These are phyloP conservation scores for Alternaria postmessia DNA, from an alignment of 2,329 filamentous ascomycete genomes.

Conservation along the genomic window DNA sequence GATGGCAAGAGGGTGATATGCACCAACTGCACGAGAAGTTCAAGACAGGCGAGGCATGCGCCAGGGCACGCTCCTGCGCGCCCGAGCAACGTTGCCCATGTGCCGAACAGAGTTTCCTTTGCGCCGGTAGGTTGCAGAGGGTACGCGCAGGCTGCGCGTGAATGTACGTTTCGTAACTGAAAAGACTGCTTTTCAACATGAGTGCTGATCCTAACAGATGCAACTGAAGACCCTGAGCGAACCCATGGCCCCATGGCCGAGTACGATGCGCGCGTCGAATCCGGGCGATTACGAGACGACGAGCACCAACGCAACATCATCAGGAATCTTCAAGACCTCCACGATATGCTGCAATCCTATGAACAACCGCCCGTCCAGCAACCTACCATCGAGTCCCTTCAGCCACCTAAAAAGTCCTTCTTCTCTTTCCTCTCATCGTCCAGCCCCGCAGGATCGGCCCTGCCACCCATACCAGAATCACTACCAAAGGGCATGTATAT, in stretches of 20 bases:
- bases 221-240: conserved; percentile 18
- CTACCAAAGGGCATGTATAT: conserved; percentile 92
- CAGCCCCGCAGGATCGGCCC: conserved; percentile 49
- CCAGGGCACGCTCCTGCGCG: conserved; percentile 11
- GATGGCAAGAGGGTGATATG: conserved; percentile 35
- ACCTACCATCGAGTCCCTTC: conserved; percentile 76
- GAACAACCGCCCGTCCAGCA: conserved; percentile 75
- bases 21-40: conserved; percentile 33
- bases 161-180: conserved; percentile 25
- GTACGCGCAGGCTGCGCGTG: conserved; percentile 39
- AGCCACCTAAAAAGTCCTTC: conserved; percentile 62
- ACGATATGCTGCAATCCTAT: conserved; percentile 81
- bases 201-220: conserved; percentile 24
- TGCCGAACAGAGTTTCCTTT: conserved; percentile 12
- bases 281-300: conserved; percentile 81
- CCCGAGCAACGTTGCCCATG: conserved; percentile 10
- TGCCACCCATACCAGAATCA: conserved; percentile 68
- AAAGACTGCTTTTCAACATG: neutral
- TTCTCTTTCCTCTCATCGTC: conserved; percentile 68
- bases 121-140: conserved; percentile 29
- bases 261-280: conserved; percentile 82
- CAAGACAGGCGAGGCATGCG: conserved; percentile 17
- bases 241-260: conserved; percentile 77
- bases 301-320: conserved; percentile 92
- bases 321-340: conserved; percentile 84